phyloP scores from a whole-genome alignment of 2,329 filamentous ascomycete species.

The Falciphora oryzae region DNA sequence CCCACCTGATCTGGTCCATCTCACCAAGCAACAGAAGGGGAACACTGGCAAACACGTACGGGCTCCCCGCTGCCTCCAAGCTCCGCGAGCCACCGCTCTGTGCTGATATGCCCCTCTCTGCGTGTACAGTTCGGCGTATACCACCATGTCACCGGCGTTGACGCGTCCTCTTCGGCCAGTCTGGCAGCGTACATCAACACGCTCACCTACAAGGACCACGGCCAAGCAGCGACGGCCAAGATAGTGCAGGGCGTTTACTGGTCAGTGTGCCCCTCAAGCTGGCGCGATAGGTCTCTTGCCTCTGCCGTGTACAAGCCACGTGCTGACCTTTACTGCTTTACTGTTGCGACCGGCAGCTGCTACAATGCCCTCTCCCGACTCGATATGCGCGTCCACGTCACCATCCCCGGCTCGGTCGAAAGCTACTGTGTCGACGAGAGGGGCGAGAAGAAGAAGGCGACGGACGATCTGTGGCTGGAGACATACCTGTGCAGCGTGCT shows the following conservation, averaged over 20 bases:
- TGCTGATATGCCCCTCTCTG: slow-evolving; percentile 14
- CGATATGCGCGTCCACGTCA: slow-evolving; percentile 97
- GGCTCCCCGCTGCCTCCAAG: background rate
- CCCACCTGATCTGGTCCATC: slow-evolving; percentile 90
- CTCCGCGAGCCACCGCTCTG: slow-evolving; percentile 7
- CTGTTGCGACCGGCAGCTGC: slow-evolving; percentile 45
- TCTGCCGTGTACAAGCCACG: background rate
- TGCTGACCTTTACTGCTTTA: slow-evolving; percentile 12
- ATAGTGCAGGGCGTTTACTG: slow-evolving; percentile 94
- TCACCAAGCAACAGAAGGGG: slow-evolving; percentile 68
- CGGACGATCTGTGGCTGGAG: slow-evolving; percentile 93
- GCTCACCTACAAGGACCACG: slow-evolving; percentile 81
- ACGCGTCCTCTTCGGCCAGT: slow-evolving; percentile 95
- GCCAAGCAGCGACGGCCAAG: slow-evolving; percentile 70
- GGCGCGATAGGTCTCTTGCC: slow-evolving; percentile 3
- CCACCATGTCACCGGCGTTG: slow-evolving; percentile 95
- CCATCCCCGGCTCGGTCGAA: slow-evolving; percentile 92
- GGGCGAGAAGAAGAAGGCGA: slow-evolving; percentile 88
- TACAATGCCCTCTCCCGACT: slow-evolving; percentile 99
- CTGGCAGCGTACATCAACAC: slow-evolving; percentile 98
- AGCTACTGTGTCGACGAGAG: slow-evolving; percentile 97
- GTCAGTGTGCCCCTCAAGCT: slow-evolving; percentile 40
- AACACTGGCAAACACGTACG: slow-evolving; percentile 50
- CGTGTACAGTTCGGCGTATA: slow-evolving; percentile 73
- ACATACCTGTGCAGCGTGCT: slow-evolving; percentile 95